Conservation (phyloP, 805 yeast genomes). For the Ogataea pilisensis region DNA sequence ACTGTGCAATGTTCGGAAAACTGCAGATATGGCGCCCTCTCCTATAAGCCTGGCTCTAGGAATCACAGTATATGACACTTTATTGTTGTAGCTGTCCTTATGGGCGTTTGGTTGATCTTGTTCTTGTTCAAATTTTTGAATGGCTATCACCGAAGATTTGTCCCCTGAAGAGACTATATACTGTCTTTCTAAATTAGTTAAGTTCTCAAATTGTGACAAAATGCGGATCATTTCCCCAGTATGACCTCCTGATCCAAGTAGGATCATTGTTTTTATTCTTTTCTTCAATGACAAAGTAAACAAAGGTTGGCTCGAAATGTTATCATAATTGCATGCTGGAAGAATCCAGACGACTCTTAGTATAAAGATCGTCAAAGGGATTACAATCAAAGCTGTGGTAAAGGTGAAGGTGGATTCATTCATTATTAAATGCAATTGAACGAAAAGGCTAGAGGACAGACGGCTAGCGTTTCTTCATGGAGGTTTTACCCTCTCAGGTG, state of each 20-base stretch:
- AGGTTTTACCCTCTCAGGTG: too few species aligned
- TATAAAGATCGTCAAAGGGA: conserved; percentile 3
- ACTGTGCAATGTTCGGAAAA: conserved; percentile 31
- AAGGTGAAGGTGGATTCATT: conserved; percentile 22
- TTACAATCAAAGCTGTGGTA: conserved; percentile 7
- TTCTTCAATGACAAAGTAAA: neutral
- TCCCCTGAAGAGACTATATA: conserved; percentile 43
- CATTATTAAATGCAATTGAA: too few species aligned
- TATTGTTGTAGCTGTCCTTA: conserved; percentile 8
- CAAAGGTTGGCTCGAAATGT: neutral
- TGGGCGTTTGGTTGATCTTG: too few species aligned
- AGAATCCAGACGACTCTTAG: conserved; percentile 20
- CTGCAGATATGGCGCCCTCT: conserved; percentile 30
- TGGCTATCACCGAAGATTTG: conserved; percentile 39
- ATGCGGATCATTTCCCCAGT: conserved; percentile 93
- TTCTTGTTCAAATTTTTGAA: conserved; percentile 37
- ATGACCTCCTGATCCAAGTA: conserved; percentile 96
- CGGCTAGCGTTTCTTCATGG: too few species aligned
- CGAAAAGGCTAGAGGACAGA: too few species aligned
- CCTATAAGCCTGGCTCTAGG: conserved; percentile 37
- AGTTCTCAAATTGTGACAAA: conserved; percentile 35
- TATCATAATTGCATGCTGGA: conserved; percentile 16
- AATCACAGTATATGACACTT: conserved; percentile 22
- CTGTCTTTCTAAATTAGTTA: conserved; percentile 20
- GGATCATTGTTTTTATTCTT: conserved; percentile 39